A percentile compares a stretch with the other conserved stretches of the same genome.
phyloP scores from a whole-genome alignment of 495 filamentous ascomycete genomes.

The Hamigera avellanea region DNA sequence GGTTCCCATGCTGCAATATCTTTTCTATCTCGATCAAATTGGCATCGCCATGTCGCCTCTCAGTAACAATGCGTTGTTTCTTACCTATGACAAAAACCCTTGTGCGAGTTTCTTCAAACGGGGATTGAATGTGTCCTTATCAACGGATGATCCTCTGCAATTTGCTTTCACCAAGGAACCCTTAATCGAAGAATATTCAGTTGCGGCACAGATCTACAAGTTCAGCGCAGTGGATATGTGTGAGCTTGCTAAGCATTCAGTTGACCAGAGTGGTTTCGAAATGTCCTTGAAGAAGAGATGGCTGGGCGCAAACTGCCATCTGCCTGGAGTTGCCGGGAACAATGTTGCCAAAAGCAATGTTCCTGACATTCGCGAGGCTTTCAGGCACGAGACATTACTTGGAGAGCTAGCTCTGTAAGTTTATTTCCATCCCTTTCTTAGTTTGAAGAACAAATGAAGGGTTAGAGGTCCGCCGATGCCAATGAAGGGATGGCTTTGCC shows the following conservation, averaged over 20 bases:
- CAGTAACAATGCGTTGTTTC: conserved; percentile 93
- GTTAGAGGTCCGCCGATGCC: too few relatives aligned
- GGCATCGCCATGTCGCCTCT: conserved; percentile 98
- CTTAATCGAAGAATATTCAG: conserved; percentile 94
- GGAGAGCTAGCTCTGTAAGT: conserved; percentile 76
- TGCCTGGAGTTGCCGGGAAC: conserved; percentile 70
- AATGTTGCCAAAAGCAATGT: conserved; percentile 92
- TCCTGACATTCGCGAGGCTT: conserved; percentile 81
- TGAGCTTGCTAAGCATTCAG: conserved; percentile 90
- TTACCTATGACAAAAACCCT: conserved; percentile 95
- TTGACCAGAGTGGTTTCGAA: conserved; percentile 90
- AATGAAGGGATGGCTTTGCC: too few relatives aligned
- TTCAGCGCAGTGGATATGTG: conserved; percentile 97
- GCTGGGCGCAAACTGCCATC: conserved; percentile 65
- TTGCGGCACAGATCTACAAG: conserved; percentile 97
- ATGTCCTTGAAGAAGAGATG: conserved; percentile 77
- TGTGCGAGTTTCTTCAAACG: conserved; percentile 91
- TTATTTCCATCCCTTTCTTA: background rate
- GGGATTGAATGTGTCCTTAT: conserved; percentile 89
- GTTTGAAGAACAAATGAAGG: too few relatives aligned
- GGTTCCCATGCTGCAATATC: conserved; percentile 87
- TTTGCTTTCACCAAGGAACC: conserved; percentile 99
- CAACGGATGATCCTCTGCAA: conserved; percentile 93
- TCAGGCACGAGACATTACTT: conserved; percentile 69
- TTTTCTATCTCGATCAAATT: conserved; percentile 96